phyloP scores from a whole-genome alignment of 1,139 yeast genomes.

The Diutina pseudorugosa region DNA sequence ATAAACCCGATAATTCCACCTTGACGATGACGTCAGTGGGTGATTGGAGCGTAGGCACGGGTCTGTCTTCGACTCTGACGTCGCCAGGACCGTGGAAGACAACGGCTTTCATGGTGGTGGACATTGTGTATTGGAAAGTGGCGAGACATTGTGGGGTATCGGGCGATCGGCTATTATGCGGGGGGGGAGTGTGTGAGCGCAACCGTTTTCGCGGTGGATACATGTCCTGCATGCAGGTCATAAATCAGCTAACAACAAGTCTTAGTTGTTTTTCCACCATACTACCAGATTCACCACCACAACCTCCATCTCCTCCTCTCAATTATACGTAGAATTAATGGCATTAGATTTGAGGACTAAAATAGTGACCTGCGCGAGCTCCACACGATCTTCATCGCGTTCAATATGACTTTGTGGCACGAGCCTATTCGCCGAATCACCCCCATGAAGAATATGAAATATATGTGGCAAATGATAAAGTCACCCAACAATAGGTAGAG shows the following conservation, averaged over 20 bases:
- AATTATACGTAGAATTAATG: too few species aligned
- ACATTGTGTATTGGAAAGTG: neutral
- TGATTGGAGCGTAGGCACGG: slow-evolving; percentile 27
- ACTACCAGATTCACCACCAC: too few species aligned
- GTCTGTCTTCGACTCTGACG: slow-evolving; percentile 29
- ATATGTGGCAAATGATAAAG: slow-evolving; percentile 18
- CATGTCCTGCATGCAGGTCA: neutral
- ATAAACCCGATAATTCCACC: slow-evolving; percentile 42
- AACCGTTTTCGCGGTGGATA: too few species aligned
- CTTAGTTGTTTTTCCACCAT: too few species aligned
- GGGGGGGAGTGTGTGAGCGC: too few species aligned
- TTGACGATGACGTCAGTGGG: slow-evolving; percentile 40
- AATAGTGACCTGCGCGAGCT: slow-evolving; percentile 2
- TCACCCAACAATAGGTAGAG: slow-evolving; percentile 20
- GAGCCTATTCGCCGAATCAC: slow-evolving; percentile 5
- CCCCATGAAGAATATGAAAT: slow-evolving; percentile 8
- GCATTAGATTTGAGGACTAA: neutral
- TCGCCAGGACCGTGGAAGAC: slow-evolving; percentile 40
- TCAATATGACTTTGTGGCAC: neutral
- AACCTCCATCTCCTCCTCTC: too few species aligned
- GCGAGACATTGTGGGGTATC: neutral
- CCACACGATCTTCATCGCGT: slow-evolving; percentile 5
- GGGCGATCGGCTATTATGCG: too few species aligned
- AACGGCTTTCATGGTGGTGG: slow-evolving; percentile 37
- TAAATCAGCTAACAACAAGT: neutral